Percentiles rank a stretch among this genome's conserved stretches.
Conservation (phyloP, 192 early-diverging fungal species). For the Coemansia aciculifera region DNA sequence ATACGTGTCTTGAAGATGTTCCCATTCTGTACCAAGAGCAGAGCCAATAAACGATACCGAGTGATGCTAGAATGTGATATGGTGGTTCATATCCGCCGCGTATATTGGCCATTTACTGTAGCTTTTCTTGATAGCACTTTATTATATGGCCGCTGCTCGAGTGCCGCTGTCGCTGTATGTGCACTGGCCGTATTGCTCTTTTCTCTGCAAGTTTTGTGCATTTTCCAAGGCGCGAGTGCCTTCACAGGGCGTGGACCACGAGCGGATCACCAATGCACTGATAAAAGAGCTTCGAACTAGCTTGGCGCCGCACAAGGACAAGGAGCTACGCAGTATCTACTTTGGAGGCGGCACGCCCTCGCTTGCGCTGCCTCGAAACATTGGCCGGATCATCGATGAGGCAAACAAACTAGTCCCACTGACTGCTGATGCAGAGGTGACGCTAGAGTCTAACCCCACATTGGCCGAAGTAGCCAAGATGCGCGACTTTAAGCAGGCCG, state of each 20-base stretch:
- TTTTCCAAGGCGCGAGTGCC: slow-evolving; percentile 52
- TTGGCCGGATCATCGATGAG: slow-evolving; percentile 30
- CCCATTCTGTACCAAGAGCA: neutral
- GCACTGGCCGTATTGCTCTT: slow-evolving; percentile 62
- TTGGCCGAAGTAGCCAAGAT: slow-evolving; percentile 45
- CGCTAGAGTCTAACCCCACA: slow-evolving; percentile 55
- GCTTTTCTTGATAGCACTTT: neutral
- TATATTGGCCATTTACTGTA: neutral
- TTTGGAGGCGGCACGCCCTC: slow-evolving; percentile 64
- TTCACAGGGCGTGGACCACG: slow-evolving; percentile 21
- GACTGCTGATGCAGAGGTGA: slow-evolving; percentile 43
- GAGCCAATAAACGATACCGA: neutral
- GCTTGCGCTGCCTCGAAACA: slow-evolving; percentile 39
- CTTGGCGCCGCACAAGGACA: slow-evolving; percentile 23
- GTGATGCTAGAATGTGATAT: neutral
- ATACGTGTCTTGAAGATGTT: neutral
- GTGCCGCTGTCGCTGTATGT: slow-evolving; percentile 55
- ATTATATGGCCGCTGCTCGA: neutral
- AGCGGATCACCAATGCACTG: slow-evolving; percentile 25
- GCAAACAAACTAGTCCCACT: slow-evolving; percentile 29
- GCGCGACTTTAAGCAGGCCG: slow-evolving; percentile 37
- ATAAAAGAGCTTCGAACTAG: slow-evolving; percentile 26
- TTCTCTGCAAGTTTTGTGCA: slow-evolving; percentile 58
- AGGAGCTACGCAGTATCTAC: slow-evolving; percentile 42
- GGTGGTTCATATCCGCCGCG: neutral